Conservation (phyloP, 345 rosid species). For the Eucalyptus decipiens region DNA sequence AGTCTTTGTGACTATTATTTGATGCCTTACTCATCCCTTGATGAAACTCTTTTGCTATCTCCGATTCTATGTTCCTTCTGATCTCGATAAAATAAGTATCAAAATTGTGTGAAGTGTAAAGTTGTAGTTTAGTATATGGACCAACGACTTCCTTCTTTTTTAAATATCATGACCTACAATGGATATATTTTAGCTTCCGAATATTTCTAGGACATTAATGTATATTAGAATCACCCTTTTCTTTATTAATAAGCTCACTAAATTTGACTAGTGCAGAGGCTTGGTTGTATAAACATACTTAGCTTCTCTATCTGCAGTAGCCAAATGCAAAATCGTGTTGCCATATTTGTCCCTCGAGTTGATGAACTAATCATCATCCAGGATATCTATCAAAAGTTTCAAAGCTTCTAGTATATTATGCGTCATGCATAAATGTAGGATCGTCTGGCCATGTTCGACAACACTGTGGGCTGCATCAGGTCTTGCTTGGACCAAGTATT, state of each 20-base stretch:
- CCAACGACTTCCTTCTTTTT: no score
- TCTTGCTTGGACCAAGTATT: background rate
- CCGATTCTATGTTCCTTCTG: no score
- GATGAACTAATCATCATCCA: rapidly evolving
- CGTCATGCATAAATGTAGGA: background rate
- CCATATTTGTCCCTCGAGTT: background rate
- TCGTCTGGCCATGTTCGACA: background rate
- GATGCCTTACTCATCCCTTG: no score
- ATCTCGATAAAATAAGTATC: no score
- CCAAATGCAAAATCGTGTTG: background rate
- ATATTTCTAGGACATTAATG: background rate
- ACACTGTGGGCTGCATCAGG: background rate
- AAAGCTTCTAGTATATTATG: background rate
- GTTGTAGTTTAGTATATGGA: no score
- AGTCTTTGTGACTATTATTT: no score
- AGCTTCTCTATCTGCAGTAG: background rate
- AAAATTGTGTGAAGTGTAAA: no score
- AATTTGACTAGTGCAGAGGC: background rate
- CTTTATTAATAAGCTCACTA: no score
- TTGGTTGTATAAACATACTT: background rate
- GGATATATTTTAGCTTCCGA: background rate
- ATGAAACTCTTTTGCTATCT: no score
- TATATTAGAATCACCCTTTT: background rate
- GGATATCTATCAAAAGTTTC: background rate
- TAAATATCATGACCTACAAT: background rate